phyloP scores from a whole-genome alignment of 73 alveolate genomes.

The Paramecium sexaurelia region DNA sequence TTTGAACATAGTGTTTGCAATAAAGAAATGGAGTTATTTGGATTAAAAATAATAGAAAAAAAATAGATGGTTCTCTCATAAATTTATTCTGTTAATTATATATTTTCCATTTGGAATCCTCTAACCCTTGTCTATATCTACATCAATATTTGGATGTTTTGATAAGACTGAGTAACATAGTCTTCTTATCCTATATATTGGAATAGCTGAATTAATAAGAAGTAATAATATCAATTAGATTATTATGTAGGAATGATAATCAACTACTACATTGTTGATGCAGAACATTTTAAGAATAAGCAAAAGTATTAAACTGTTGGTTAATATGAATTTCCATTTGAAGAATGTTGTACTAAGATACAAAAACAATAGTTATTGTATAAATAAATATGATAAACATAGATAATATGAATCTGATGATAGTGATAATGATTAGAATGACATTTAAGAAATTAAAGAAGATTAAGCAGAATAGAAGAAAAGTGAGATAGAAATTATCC shows the following conservation, averaged over 20 bases:
- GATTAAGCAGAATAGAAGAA: too few relatives aligned
- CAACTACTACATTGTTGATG: not conserved
- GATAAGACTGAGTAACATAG: not conserved
- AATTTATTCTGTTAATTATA: not conserved
- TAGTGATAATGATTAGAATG: not conserved
- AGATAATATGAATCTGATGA: not conserved
- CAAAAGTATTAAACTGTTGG: slow-evolving; percentile 15
- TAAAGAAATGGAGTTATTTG: not conserved
- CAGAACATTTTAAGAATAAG: not conserved
- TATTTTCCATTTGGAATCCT: not conserved
- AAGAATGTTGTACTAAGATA: not conserved
- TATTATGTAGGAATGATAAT: not conserved
- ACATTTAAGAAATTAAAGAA: not conserved
- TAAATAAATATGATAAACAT: not conserved
- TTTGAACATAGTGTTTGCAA: not conserved
- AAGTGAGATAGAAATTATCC: not conserved
- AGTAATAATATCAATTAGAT: not conserved
- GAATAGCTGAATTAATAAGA: not conserved
- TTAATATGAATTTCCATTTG: slow-evolving; percentile 9
- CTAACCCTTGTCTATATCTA: not conserved
- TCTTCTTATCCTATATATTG: not conserved
- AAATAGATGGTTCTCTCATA: not conserved
- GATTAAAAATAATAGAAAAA: not conserved
- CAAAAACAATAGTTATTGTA: not conserved
- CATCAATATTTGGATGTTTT: not conserved